Percentiles rank a stretch among this genome's conserved stretches.
phyloP scores from a whole-genome alignment of 1,284 basidiomycete species.

The Puccinia novopanici region DNA sequence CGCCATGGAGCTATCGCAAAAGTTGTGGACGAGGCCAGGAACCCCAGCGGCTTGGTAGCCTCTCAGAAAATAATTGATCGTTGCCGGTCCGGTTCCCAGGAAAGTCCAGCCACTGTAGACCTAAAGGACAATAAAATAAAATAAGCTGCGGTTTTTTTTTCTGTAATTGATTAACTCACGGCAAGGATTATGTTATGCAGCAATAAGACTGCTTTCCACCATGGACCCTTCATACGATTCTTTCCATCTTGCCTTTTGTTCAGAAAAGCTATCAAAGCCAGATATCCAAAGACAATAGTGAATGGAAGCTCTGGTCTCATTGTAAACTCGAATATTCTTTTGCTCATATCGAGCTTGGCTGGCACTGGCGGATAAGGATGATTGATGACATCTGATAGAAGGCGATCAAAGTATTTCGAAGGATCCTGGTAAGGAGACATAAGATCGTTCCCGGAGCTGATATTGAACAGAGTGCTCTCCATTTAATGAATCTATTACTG shows the following conservation, averaged over 20 bases:
- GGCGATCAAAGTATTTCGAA: constrained; percentile 5
- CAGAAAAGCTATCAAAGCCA: constrained; percentile 26
- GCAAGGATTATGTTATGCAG: constrained; percentile 58
- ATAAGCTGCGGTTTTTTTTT: constrained; percentile 53
- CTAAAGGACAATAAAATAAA: not conserved
- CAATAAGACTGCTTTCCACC: constrained; percentile 55
- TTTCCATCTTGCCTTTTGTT: constrained; percentile 53
- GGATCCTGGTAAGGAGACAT: constrained; percentile 7
- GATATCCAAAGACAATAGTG: constrained; percentile 28
- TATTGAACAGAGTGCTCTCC: constrained; percentile 12
- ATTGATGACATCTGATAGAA: constrained; percentile 32
- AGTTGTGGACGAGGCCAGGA: constrained; percentile 56
- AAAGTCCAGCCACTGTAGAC: constrained; percentile 50
- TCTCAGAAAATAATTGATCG: constrained; percentile 42
- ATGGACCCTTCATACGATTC: constrained; percentile 54
- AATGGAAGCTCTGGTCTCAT: constrained; percentile 35
- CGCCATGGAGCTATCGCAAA: constrained; percentile 58
- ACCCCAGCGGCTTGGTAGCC: constrained; percentile 51
- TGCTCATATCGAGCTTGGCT: constrained; percentile 12
- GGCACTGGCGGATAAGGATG: constrained; percentile 45
- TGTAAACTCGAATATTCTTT: constrained; percentile 43
- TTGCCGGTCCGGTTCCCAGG: constrained; percentile 50
- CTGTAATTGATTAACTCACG: constrained; percentile 53
- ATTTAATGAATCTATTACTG: not conserved
- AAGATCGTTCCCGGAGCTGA: not conserved